phyloP scores from a whole-genome alignment of 192 early-diverging fungal genomes.

The Entophlyctis luteolus region DNA sequence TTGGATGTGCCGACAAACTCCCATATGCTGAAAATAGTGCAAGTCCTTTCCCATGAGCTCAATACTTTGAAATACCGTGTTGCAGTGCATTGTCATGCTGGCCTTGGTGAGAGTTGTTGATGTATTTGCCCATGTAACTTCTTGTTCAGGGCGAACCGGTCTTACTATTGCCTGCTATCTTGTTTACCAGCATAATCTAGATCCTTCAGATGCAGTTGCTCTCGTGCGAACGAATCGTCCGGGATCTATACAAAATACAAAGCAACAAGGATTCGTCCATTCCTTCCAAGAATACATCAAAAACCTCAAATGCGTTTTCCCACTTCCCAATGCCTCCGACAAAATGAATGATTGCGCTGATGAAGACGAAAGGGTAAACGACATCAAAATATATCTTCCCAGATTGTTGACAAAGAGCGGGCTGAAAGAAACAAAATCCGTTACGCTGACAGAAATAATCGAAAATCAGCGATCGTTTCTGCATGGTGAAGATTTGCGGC shows the following conservation, averaged over 20 bases:
- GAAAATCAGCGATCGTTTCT: constrained; percentile 32
- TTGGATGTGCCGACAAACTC: constrained; percentile 43
- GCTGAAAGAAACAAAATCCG: neutral
- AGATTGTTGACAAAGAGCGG: too few species aligned
- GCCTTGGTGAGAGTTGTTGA: constrained; percentile 23
- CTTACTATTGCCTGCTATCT: constrained; percentile 51
- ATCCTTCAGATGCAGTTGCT: constrained; percentile 33
- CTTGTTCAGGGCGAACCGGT: constrained; percentile 38
- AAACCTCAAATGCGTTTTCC: constrained; percentile 28
- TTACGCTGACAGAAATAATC: constrained; percentile 26
- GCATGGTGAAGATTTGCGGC: constrained; percentile 27
- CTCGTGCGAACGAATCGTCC: constrained; percentile 30
- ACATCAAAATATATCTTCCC: too few species aligned
- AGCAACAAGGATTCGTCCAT: constrained; percentile 39
- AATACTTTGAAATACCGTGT: constrained; percentile 29
- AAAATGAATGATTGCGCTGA: too few species aligned
- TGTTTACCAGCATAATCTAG: constrained; percentile 32
- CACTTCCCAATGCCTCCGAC: constrained; percentile 26
- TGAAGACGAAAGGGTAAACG: too few species aligned
- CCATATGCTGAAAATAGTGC: constrained; percentile 41
- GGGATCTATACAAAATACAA: constrained; percentile 42
- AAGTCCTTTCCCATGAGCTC: constrained; percentile 45
- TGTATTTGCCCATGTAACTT: neutral
- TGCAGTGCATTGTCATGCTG: constrained; percentile 55
- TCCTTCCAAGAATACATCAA: constrained; percentile 36